Base-by-base conservation (phyloP, 129 eudicot species). In the Heracleum sosnowskyi region DNA sequence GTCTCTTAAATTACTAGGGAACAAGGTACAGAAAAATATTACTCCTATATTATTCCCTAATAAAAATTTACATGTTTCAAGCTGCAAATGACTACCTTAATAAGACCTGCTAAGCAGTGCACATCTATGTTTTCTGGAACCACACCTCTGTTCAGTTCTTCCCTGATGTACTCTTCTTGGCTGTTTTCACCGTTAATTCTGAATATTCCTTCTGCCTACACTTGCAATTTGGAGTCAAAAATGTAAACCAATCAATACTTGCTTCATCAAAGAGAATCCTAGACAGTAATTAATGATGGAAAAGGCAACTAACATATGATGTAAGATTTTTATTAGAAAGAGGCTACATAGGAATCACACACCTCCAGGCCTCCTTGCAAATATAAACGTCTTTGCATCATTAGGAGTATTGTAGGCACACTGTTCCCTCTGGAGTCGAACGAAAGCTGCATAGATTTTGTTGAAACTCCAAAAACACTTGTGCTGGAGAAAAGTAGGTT, bases 391-490 rank as follows among this genome's bases (percentile, higher is more conserved):
- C 94, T 80, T 79, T 96, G 99, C 99, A 96, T 92, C 93, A 92
- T 88, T 18, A 96, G 84, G 53, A 96, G 93, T 71, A 96, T 92
- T 5, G 97, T 92, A 16, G 97, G 99, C n/a, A 96, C 97, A 26
- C 97, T 88, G 77, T 92, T 96, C 46, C 99, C 99, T 87, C 97
- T 87, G 69, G 93, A 83, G 80, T 96, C 99, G 62, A 96, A 96
- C 3, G 97, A 96, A 31, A 96, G 99, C 86, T 96, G 99, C 99
- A 96, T 96, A 5, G 97, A 90, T 71, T 96, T 91, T 16, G 99
- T 96, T 64, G 99, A 96, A 79, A 96, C 99, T 73, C 99, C 99
- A 40, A 96, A 96, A 31, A 92, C 97, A 36, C 92, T 83, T 75
- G 94, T 91, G 75, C 98, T 93, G 78, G 75, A 84, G 40, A 69